A percentile compares a stretch with the other conserved stretches of the same genome.
Conservation (phyloP, 306 rosid species). For the Vicia villosa region DNA sequence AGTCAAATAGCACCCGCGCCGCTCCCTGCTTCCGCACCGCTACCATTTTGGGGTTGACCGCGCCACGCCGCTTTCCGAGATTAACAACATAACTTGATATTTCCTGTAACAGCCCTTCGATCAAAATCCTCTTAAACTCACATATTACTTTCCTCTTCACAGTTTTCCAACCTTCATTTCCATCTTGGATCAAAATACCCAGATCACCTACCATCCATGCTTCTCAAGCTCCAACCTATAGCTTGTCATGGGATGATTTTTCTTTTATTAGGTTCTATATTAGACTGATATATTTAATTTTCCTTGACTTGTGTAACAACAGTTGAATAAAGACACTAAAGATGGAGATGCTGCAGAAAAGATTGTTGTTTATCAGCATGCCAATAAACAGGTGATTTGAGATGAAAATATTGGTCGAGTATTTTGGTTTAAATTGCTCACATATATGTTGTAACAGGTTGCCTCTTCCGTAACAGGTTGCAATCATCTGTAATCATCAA, state of each 20-base stretch:
- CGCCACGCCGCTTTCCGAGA: no score
- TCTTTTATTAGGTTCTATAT: conserved; percentile 12
- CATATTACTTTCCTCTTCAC: neutral
- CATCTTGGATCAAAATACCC: neutral
- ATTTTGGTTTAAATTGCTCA: conserved; percentile 24
- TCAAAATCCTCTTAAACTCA: neutral
- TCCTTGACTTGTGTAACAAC: conserved; percentile 38
- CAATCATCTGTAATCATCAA: conserved; percentile 97
- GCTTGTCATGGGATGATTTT: conserved; percentile 19
- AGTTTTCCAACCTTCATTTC: neutral
- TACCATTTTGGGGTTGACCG: no score
- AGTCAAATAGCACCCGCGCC: no score
- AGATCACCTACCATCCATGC: neutral
- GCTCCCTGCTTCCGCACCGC: no score
- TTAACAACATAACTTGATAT: no score
- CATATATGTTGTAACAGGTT: conserved; percentile 30
- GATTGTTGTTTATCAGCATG: conserved; percentile 72
- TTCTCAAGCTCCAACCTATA: neutral
- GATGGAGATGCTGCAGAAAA: conserved; percentile 80
- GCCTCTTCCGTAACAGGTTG: conserved; percentile 66
- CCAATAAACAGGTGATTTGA: conserved; percentile 88
- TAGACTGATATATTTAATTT: conserved; percentile 27
- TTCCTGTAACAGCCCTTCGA: neutral
- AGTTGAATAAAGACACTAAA: conserved; percentile 76
- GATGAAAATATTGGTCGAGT: conserved; percentile 10